A percentile compares a stretch with the other conserved stretches of the same genome.
Conservation (phyloP, 306 rosid genomes). For the Medicago ruthenica region DNA sequence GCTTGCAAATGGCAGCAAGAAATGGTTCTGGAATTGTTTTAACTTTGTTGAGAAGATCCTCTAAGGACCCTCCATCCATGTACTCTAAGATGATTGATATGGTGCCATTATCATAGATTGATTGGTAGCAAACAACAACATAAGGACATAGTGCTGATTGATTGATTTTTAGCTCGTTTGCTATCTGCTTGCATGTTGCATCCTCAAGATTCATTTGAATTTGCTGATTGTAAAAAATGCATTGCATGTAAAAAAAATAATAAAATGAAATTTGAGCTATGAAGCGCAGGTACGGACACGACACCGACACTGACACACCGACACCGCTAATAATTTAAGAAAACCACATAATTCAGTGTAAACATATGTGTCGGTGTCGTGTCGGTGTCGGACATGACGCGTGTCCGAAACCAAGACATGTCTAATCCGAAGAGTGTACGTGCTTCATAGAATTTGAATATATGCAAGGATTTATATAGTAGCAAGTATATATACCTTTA, state of each 20-base stretch:
- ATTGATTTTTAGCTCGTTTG: slow-evolving; percentile 82
- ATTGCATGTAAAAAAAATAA: slow-evolving; percentile 35
- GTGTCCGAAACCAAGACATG: too few species aligned
- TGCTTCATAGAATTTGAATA: too few species aligned
- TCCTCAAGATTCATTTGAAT: slow-evolving; percentile 87
- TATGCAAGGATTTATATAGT: too few species aligned
- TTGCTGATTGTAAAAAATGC: slow-evolving; percentile 56
- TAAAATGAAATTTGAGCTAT: background rate
- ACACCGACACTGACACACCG: too few species aligned
- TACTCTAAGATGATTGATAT: slow-evolving; percentile 94
- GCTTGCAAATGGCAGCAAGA: slow-evolving; percentile 85
- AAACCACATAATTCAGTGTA: too few species aligned
- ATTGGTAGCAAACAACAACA: slow-evolving; percentile 81
- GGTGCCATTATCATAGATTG: slow-evolving; percentile 78
- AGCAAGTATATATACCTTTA: slow-evolving; percentile 62
- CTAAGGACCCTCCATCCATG: slow-evolving; percentile 99
- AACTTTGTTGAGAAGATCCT: slow-evolving; percentile 79
- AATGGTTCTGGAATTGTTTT: slow-evolving; percentile 73
- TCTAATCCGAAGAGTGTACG: too few species aligned
- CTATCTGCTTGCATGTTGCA: slow-evolving; percentile 68
- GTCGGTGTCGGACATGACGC: too few species aligned
- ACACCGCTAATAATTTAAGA: too few species aligned
- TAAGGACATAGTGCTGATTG: slow-evolving; percentile 87
- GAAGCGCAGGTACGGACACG: too few species aligned
- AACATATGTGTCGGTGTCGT: too few species aligned